Conservation (phyloP, 2,329 filamentous ascomycete species). For the Chaetomium sp. region DNA sequence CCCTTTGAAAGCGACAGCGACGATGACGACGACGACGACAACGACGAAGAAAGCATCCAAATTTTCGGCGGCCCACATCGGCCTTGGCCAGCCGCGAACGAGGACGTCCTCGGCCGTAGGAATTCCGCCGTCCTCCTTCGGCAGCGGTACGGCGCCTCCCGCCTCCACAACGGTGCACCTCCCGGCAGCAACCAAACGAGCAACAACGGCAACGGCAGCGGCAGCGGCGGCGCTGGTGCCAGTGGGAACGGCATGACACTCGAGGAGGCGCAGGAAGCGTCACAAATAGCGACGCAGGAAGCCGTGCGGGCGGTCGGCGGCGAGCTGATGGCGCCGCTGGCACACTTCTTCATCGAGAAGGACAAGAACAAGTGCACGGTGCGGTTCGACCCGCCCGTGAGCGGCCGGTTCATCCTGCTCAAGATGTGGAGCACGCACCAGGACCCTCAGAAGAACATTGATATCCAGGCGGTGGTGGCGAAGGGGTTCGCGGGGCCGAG, state of each 20-base stretch:
- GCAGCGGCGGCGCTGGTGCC: conserved; percentile 34
- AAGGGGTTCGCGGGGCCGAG: conserved; percentile 84
- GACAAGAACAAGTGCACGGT: conserved; percentile 85
- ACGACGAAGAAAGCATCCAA: conserved; percentile 44
- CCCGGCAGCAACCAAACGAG: neutral
- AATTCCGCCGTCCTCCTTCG: conserved; percentile 12
- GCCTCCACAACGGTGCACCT: neutral
- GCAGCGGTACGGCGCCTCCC: neutral
- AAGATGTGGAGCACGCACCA: conserved; percentile 85
- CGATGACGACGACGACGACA: conserved; percentile 47
- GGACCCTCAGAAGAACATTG: conserved; percentile 69
- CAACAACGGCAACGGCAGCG: neutral
- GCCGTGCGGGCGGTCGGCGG: conserved; percentile 59
- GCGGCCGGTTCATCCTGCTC: conserved; percentile 79
- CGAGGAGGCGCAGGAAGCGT: conserved; percentile 49
- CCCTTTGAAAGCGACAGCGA: conserved; percentile 56
- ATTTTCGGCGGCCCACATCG: neutral
- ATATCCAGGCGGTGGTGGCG: conserved; percentile 82
- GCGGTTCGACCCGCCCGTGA: conserved; percentile 79
- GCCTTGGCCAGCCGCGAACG: conserved; percentile 24
- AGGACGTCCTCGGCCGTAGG: conserved; percentile 25
- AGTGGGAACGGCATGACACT: conserved; percentile 39
- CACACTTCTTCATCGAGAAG: conserved; percentile 80
- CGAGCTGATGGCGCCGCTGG: conserved; percentile 70
- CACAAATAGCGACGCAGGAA: conserved; percentile 58